Percentiles rank a stretch among this genome's conserved stretches.
Evolutionary conservation across 2,329 filamentous ascomycete species (phyloP).

Genomic region (Penicillium sp.): DNA sequence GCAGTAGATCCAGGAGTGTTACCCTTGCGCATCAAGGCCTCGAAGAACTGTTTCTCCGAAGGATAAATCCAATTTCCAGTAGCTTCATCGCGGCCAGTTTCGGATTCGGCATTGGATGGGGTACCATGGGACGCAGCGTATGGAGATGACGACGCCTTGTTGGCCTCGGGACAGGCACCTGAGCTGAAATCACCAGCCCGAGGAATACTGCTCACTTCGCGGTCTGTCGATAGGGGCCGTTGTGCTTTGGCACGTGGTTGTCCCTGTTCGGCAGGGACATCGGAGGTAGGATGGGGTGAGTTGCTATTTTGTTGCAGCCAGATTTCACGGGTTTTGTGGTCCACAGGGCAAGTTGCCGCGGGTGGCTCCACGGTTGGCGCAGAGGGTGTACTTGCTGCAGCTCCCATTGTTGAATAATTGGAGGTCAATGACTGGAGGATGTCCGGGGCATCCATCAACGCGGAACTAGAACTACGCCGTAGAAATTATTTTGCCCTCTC

Average conservation of each 20-base stretch:
- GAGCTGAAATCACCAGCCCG: conserved; percentile 49
- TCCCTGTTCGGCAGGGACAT: conserved; percentile 26
- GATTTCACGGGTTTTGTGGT: conserved; percentile 80
- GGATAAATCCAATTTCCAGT: conserved; percentile 97
- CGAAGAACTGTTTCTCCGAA: conserved; percentile 95
- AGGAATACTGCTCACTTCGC: conserved; percentile 77
- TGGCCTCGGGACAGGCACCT: conserved; percentile 20
- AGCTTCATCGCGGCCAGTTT: conserved; percentile 66
- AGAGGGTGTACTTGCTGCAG: conserved; percentile 38
- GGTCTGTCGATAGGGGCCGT: conserved; percentile 60
- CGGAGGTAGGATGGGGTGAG: conserved; percentile 35
- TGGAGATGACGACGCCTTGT: conserved; percentile 29
- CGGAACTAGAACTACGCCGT: conserved; percentile 7
- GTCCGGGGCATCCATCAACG: conserved; percentile 9
- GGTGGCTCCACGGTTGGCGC: conserved; percentile 27
- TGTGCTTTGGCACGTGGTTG: conserved; percentile 29
- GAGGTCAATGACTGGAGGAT: conserved; percentile 15
- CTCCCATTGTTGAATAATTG: conserved; percentile 33
- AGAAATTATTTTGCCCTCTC: conserved; percentile 23
- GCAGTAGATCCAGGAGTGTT: conserved; percentile 59
- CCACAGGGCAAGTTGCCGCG: conserved; percentile 71
- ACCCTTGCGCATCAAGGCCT: conserved; percentile 91
- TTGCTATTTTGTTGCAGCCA: conserved; percentile 65
- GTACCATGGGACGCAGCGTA: conserved; percentile 32
- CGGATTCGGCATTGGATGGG: conserved; percentile 72